Evolutionary conservation across 1,284 basidiomycete species (phyloP), one percentile per base, ranked within the genome.

Genomic region (Marasmius tenuissimus): DNA sequence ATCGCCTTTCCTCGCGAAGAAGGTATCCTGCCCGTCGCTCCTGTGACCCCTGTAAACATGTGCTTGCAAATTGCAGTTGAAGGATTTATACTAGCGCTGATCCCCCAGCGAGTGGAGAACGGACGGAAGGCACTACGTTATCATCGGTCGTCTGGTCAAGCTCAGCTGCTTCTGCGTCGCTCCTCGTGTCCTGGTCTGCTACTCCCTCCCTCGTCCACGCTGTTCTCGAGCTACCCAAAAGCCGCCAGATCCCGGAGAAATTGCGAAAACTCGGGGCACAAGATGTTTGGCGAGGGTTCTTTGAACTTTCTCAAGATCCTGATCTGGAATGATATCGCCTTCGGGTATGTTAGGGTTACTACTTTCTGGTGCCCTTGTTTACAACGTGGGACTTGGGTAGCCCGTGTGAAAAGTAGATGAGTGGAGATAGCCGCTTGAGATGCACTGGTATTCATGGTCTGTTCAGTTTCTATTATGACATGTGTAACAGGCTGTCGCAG

Each of bases 341-440:
- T 54, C 52, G 52, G 34, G 33, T 52, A 33, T 52, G 50, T 52
- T 52, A 33, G 50, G 27, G 50, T 52, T 52, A 52, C 34, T 52
- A 34, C n/a, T 20, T 54, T 54, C 7, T 49, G 48, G 48, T 54
- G 52, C 33, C 52, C 37, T 54, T 51, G 27, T 20, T 12, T 52
- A 34, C 50, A 35, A 52, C 50, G 50, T 52, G 50, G 50, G 50
- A 34, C 34, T 52, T 22, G 50, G 50, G 18, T 52, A 14, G 50
- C n/a, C 34, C 38, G 52, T 34, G 52, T 54, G 52, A 18, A 37
- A 52, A 54, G 37, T 2, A 18, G 52, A 37, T 37, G 52, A 54
- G 27, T 54, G 52, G 52, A 54, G 52, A 54, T 54, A 54, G 34
- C 11, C 52, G 52, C 52, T 54, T 54, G 38, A 37, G 16, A 38